Base-by-base conservation (phyloP, 1,139 yeast genomes). In the Lizanozyma gosingica region DNA sequence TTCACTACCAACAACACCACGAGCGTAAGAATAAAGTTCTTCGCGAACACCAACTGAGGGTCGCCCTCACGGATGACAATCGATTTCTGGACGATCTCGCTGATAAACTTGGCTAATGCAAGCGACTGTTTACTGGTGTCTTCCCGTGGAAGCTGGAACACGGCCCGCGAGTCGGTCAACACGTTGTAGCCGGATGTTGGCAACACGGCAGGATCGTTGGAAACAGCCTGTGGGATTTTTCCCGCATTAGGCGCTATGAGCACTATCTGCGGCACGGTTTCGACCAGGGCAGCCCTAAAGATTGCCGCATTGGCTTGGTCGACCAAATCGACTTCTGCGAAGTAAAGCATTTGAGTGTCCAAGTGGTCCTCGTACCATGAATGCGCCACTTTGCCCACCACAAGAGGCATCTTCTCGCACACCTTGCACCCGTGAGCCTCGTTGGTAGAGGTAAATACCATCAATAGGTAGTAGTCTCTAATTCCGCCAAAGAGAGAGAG, bases 261-360 rank as follows among this genome's bases (percentile, higher is more conserved):
- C 77, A 87, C 77, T 9, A 80, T 48, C 45, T 77, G 80, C 1
- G 94, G 92, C 2, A 81, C 74, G 3, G 76, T 60, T 3, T 56
- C 57, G 41, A 82, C 52, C 3, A 62, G 56, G 39, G 80, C 50
- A 17, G 59, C 56, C 18, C 60, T 55, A 45, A 76, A 73, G 11
- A 67, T 42, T 3, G 45, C 52, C 11, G 63, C 48, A 38, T 69
- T 62, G 8, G 62, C 49, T 32, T 65, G 62, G 34, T 69, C 66
- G 2, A 57, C 54, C 17, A 77, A 70, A 47, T 83, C 90, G 14
- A 76, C 67, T 37, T 63, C 62, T 22, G 68, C 62, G 50, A 81
- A 76, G 46, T 67, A 66, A 4, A 78, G 60, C 33, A 60, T 55
- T 41, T 63, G 54, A 32, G 62, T 46, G 4, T 56, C 56, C 2